A percentile compares a stretch with the other conserved stretches of the same genome.
Conservation (phyloP, 305 asterid species). For the Plantago rigida region DNA sequence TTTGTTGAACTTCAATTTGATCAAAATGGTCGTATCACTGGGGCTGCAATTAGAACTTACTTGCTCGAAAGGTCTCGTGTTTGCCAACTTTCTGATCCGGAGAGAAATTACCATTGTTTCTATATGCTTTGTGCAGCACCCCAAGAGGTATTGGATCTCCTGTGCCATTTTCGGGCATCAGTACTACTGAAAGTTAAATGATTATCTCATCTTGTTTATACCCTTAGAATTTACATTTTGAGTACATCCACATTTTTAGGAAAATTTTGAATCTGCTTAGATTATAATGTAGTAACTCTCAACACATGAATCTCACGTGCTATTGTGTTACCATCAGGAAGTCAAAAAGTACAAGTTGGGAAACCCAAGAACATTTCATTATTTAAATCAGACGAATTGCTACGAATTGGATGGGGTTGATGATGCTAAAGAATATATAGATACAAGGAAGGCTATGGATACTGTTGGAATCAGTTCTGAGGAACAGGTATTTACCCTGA, state of each 20-base stretch:
- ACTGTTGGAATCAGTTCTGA: conserved; percentile 81
- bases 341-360: conserved; percentile 65
- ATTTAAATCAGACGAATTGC: conserved; percentile 85
- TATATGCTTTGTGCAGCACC: conserved; percentile 90
- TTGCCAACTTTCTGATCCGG: conserved; percentile 85
- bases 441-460: conserved; percentile 93
- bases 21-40: conserved; percentile 62
- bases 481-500: conserved; percentile 59
- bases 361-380: conserved; percentile 80
- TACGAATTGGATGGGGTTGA: conserved; percentile 66
- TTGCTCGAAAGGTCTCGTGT: conserved; percentile 89
- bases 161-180: background rate
- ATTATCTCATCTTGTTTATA: background rate
- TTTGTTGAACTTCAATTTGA: conserved; percentile 87
- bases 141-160: conserved; percentile 40
- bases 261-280: background rate
- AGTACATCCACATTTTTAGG: background rate
- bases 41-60: conserved; percentile 84
- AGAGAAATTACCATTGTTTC: conserved; percentile 83
- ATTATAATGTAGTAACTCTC: too few relatives aligned
- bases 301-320: conserved; percentile 18
- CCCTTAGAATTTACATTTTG: background rate
- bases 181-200: background rate
- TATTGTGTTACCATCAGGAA: conserved; percentile 42
- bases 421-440: conserved; percentile 75